phyloP scores from a whole-genome alignment of 257 asterid species.

The Coffea eugenioides region DNA sequence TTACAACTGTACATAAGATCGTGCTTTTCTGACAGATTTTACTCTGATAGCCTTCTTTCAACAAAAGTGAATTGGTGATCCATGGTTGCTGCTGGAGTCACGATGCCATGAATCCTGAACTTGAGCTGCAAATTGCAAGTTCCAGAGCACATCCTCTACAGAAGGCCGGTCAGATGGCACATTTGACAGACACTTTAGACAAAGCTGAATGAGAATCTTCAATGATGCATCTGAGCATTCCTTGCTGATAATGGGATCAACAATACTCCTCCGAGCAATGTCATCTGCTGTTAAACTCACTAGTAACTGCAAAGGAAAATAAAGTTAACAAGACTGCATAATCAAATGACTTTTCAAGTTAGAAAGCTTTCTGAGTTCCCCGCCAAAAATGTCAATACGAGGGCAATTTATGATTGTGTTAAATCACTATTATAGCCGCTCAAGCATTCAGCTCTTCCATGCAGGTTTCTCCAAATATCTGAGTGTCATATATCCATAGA shows the following conservation, averaged over 20 bases:
- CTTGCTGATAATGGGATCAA: conserved; percentile 65
- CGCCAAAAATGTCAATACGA: background rate
- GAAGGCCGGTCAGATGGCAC: conserved; percentile 60
- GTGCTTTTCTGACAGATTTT: background rate
- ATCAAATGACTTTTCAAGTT: background rate
- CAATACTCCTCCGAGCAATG: conserved; percentile 48
- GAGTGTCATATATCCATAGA: background rate
- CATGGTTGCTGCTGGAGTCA: conserved; percentile 45
- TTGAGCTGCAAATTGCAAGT: conserved; percentile 89
- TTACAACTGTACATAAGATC: conserved; percentile 20
- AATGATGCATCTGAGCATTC: conserved; percentile 77
- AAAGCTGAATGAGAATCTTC: conserved; percentile 62
- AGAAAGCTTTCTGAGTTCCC: background rate
- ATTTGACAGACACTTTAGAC: conserved; percentile 58
- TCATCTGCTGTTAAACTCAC: conserved; percentile 58
- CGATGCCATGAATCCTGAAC: conserved; percentile 56
- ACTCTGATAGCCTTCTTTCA: conserved; percentile 9
- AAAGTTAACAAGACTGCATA: background rate
- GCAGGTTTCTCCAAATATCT: background rate
- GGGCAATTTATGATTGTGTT: background rate
- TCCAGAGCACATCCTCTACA: conserved; percentile 80
- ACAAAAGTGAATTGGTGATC: conserved; percentile 40
- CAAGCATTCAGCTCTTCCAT: background rate
- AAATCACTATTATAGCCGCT: background rate
- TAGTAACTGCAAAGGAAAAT: conserved; percentile 38